These are phyloP conservation scores for Penicillium nucicola DNA, from an alignment of 495 filamentous ascomycete species.

Conservation along the genomic window DNA sequence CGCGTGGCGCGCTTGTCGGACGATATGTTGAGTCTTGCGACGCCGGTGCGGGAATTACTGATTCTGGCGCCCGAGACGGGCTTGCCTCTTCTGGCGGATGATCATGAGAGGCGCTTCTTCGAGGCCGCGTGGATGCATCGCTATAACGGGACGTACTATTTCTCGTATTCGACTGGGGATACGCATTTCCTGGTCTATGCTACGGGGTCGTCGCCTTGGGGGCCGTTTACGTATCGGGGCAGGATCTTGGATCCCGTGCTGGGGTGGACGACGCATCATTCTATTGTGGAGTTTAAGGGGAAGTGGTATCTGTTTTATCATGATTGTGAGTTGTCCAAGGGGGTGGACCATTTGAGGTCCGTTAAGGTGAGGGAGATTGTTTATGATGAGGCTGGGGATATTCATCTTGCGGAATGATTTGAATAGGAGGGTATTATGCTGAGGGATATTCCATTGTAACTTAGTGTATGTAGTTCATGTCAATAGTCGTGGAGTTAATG, in stretches of 20 bases:
- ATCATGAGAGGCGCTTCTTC: constrained; percentile 74
- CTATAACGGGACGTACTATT: constrained; percentile 65
- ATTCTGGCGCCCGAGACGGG: constrained; percentile 58
- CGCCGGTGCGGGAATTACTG: constrained; percentile 46
- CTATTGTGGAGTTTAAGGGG: constrained; percentile 67
- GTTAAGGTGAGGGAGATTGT: constrained; percentile 72
- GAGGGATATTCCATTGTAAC: too few species aligned
- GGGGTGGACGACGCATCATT: constrained; percentile 79
- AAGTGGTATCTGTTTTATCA: constrained; percentile 74
- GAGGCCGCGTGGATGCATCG: constrained; percentile 75
- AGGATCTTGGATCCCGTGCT: constrained; percentile 70
- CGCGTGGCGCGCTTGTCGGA: constrained; percentile 57
- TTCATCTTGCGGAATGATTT: constrained; percentile 28
- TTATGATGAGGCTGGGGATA: constrained; percentile 62
- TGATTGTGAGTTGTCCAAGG: constrained; percentile 60
- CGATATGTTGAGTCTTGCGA: constrained; percentile 60
- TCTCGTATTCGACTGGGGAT: constrained; percentile 73
- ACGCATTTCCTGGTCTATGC: constrained; percentile 70
- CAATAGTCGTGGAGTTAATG: constrained; percentile 17
- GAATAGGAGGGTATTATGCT: too few species aligned
- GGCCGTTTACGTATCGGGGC: constrained; percentile 68
- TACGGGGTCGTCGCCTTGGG: constrained; percentile 54
- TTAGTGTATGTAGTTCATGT: neutral
- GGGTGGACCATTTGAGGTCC: constrained; percentile 62
- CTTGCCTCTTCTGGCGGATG: constrained; percentile 54